A percentile compares a stretch with the other conserved stretches of the same genome.
Evolutionary conservation across 306 rosid genomes (phyloP).

Genomic region (Cicer bijugum): DNA sequence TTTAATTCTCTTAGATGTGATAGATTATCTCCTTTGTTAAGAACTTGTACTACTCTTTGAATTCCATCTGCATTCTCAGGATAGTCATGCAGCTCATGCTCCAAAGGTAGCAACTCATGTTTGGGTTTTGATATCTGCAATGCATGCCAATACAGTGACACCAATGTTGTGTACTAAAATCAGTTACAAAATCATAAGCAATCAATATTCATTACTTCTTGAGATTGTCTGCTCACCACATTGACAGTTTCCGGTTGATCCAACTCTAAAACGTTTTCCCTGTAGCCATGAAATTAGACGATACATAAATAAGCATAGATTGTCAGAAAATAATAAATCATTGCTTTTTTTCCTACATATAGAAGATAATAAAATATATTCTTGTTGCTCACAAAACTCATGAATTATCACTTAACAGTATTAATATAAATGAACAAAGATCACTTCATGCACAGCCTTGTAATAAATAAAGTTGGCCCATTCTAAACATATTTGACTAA

Average conservation of each 20-base stretch:
- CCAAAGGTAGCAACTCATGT: conserved; percentile 28
- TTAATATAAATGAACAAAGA: not conserved
- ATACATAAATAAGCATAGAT: conserved; percentile 12
- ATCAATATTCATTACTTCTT: conserved; percentile 52
- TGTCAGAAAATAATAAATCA: conserved; percentile 7
- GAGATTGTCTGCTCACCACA: conserved; percentile 44
- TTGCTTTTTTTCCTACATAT: not conserved
- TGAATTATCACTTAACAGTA: not conserved
- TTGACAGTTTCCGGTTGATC: conserved; percentile 45
- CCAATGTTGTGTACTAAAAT: conserved; percentile 10
- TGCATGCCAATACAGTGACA: conserved; percentile 35
- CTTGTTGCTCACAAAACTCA: not conserved
- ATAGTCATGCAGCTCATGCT: conserved; percentile 39
- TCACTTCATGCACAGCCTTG: not conserved
- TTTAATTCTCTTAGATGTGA: conserved; percentile 44
- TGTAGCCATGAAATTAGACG: conserved; percentile 47
- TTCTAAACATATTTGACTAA: not conserved
- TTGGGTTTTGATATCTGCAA: conserved; percentile 45
- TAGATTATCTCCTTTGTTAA: conserved; percentile 48
- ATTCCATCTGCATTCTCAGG: conserved; percentile 36
- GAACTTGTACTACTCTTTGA: conserved; percentile 39
- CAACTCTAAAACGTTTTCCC: conserved; percentile 44
- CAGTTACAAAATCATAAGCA: conserved; percentile 27
- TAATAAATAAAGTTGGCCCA: not conserved
- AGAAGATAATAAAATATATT: not conserved